Base-by-base conservation (phyloP, 2,329 filamentous ascomycete genomes). In the Grosmannia huntii region DNA sequence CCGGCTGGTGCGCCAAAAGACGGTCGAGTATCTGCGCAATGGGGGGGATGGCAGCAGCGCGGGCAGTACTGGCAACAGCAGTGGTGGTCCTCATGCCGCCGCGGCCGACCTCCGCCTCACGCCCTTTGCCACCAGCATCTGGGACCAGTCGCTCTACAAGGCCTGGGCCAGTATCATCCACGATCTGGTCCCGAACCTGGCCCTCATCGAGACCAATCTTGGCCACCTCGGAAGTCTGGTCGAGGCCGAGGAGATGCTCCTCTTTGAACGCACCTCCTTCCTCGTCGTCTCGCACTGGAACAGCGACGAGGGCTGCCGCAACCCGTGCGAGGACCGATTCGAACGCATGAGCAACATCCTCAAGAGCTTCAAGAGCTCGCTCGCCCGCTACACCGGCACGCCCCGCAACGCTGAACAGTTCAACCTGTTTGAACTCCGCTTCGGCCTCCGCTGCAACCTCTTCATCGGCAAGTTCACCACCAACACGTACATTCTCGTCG, bases 101-200 rank as follows among this genome's bases (percentile, higher is more conserved):
- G 66, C 68, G 25, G 65, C 67, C 25, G 61, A 69, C 58, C 80
- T 95, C 69, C 81, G 85, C 62, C 80, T 96, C 61, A 89, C 89
- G 60, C 90, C 91, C 60, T 97, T 96, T 70, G 89, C 90, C 11
- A 97, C 92, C 36, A 95, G 89, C 57, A 99, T 99, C 68, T 99
- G 94, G 94, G 94, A 99, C 68, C 94, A 99, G 75, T 95, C 88
- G 58, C 77, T 99, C 44, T 99, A 97, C 78, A 95, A 95, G 72
- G 94, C 94, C 1, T 99, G 94, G 94, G 94, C 94, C 0, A 89
- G 89, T 69, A 96, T 99, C 66, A 96, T 99, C 61, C 94, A 99
- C 76, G 91, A 92, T 68, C 80, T 99, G 52, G 94, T 97, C n/a
- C 94, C 94, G 4, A 97, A 97, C 66, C 82, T 96, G 1, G 78